Percentiles rank a stretch among this genome's conserved stretches.
These are phyloP conservation scores for Vanderwaltozyma yarrowii DNA, from an alignment of 805 yeast species.

Conservation along the genomic window DNA sequence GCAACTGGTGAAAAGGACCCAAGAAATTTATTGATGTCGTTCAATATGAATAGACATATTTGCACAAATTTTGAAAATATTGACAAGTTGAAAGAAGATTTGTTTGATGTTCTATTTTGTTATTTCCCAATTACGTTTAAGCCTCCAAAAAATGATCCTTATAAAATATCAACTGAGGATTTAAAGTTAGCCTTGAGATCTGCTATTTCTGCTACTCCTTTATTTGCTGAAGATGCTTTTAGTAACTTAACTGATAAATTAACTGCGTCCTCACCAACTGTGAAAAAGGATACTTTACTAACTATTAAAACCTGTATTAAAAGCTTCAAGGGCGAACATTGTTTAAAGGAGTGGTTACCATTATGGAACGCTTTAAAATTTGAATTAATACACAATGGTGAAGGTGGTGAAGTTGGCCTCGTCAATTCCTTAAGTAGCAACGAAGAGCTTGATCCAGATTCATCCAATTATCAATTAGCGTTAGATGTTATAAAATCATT, in stretches of 20 bases:
- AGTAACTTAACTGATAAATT: constrained; percentile 73
- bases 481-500: constrained; percentile 38
- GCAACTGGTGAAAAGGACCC: constrained; percentile 95
- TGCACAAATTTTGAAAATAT: constrained; percentile 31
- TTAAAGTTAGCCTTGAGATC: constrained; percentile 51
- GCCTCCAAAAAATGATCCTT: constrained; percentile 80
- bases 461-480: constrained; percentile 31
- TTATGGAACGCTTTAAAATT: constrained; percentile 84
- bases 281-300: constrained; percentile 61
- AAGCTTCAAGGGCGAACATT: constrained; percentile 38
- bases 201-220: constrained; percentile 51
- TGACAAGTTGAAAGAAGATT: constrained; percentile 39
- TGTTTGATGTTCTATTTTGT: constrained; percentile 86
- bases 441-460: constrained; percentile 17
- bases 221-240: constrained; percentile 62
- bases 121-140: constrained; percentile 94
- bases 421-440: neutral
- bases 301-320: constrained; percentile 51
- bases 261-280: constrained; percentile 61
- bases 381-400: constrained; percentile 79
- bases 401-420: constrained; percentile 25
- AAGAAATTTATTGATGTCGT: constrained; percentile 64
- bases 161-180: constrained; percentile 65
- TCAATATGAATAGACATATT: constrained; percentile 43
- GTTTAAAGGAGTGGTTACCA: constrained; percentile 55